These are phyloP conservation scores for Mortierella hygrophila DNA, from an alignment of 192 early-diverging fungal genomes.

Conservation along the genomic window DNA sequence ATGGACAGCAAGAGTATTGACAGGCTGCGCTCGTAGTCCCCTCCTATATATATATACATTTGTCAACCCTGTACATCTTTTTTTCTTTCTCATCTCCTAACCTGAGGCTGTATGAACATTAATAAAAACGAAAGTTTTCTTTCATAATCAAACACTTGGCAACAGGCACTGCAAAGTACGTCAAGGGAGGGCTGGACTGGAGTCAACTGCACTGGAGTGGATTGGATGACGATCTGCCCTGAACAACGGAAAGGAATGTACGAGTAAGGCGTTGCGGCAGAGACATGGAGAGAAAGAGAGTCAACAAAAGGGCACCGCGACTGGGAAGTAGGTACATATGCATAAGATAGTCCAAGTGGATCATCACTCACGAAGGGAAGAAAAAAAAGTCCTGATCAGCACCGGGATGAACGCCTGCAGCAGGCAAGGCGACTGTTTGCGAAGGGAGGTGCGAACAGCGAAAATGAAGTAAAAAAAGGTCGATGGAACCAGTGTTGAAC, in stretches of 20 bases:
- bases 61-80: neutral
- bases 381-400: neutral
- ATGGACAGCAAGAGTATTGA: neutral
- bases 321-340: too few relatives aligned
- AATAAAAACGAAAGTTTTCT: neutral
- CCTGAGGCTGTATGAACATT: neutral
- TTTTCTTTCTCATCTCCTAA: neutral
- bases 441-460: too few relatives aligned
- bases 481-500: too few relatives aligned
- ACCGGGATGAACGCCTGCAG: too few relatives aligned
- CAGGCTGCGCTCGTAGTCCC: neutral
- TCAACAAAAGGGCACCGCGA: too few relatives aligned
- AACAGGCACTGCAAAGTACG: neutral
- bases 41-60: neutral
- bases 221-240: neutral
- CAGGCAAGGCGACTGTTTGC: too few relatives aligned
- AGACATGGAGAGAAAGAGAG: too few relatives aligned
- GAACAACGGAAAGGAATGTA: neutral
- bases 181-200: neutral
- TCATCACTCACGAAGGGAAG: neutral
- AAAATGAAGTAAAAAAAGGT: too few relatives aligned
- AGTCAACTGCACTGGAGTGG: neutral
- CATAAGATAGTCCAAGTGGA: too few relatives aligned
- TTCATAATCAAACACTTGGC: neutral
- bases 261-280: neutral